Conservation (phyloP, 352 stramenopile genomes). For the Globisporangium takayamanum region DNA sequence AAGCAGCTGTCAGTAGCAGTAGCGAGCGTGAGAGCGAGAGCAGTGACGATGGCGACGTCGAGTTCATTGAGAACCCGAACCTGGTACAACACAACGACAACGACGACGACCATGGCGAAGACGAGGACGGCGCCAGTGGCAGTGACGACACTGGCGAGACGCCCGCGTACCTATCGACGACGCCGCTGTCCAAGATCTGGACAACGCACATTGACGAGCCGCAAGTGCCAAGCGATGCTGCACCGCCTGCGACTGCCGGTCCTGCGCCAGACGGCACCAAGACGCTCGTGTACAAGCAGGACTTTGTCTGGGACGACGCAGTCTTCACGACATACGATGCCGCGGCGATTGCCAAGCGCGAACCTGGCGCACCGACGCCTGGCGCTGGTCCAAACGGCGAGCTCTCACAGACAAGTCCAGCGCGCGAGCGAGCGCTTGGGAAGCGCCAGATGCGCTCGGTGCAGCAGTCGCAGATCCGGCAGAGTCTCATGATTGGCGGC, state of each 20-base stretch:
- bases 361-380: background rate
- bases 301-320: constrained; percentile 63
- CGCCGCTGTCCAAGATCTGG: constrained; percentile 51
- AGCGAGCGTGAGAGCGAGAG: constrained; percentile 7
- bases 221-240: background rate
- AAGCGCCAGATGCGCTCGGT: constrained; percentile 65
- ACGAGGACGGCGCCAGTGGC: constrained; percentile 2
- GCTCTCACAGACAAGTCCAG: background rate
- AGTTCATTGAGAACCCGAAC: constrained; percentile 10
- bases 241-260: too few species aligned
- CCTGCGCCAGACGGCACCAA: constrained; percentile 5
- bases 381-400: too few species aligned
- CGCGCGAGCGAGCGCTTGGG: constrained; percentile 20
- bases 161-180: constrained; percentile 5
- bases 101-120: background rate
- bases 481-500: constrained; percentile 65
- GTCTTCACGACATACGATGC: constrained; percentile 35
- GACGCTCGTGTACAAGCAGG: constrained; percentile 47
- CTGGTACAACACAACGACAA: background rate
- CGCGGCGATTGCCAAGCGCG: background rate
- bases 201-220: constrained; percentile 25
- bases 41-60: constrained; percentile 12
- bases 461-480: constrained; percentile 73
- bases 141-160: background rate
- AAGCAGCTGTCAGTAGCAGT: background rate